Conservation (phyloP, 768 basidiomycete species). For the Trametopsis cervina region DNA sequence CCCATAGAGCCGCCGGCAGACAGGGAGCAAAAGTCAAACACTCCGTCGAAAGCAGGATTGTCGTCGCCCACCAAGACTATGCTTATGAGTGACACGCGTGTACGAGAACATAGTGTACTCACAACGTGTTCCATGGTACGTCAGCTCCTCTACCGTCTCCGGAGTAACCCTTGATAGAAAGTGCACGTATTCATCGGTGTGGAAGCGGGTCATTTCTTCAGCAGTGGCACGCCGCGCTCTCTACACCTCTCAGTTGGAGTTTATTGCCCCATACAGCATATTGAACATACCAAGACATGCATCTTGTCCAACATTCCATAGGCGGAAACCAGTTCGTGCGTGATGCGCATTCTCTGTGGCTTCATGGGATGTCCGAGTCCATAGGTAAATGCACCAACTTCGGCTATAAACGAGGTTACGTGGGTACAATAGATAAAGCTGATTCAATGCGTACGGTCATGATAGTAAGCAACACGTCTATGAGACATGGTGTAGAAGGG, state of each 20-base stretch:
- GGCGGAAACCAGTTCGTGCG: constrained; percentile 84
- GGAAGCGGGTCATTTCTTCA: constrained; percentile 78
- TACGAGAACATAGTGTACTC: constrained; percentile 23
- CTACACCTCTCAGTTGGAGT: constrained; percentile 11
- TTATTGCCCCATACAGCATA: not conserved
- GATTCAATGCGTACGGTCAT: constrained; percentile 52
- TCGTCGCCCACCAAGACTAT: constrained; percentile 77
- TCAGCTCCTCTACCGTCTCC: constrained; percentile 83
- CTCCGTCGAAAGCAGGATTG: constrained; percentile 92
- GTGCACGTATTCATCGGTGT: constrained; percentile 97
- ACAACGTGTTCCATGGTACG: constrained; percentile 84
- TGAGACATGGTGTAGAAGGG: constrained; percentile 45
- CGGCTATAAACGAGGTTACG: too few species aligned
- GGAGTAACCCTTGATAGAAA: constrained; percentile 86
- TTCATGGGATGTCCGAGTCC: constrained; percentile 93
- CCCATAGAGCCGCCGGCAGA: constrained; percentile 94
- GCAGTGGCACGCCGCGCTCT: constrained; percentile 29
- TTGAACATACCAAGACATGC: constrained; percentile 71
- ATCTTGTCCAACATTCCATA: constrained; percentile 94
- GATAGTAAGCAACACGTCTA: constrained; percentile 73
- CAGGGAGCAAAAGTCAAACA: constrained; percentile 96
- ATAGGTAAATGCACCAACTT: constrained; percentile 73
- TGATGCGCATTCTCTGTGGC: constrained; percentile 90
- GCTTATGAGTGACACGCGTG: not conserved
- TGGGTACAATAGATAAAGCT: too few species aligned